Percentiles rank a stretch among this genome's conserved stretches.
Conservation (phyloP, 2,329 filamentous ascomycete genomes). For the Claviceps maximensis region DNA sequence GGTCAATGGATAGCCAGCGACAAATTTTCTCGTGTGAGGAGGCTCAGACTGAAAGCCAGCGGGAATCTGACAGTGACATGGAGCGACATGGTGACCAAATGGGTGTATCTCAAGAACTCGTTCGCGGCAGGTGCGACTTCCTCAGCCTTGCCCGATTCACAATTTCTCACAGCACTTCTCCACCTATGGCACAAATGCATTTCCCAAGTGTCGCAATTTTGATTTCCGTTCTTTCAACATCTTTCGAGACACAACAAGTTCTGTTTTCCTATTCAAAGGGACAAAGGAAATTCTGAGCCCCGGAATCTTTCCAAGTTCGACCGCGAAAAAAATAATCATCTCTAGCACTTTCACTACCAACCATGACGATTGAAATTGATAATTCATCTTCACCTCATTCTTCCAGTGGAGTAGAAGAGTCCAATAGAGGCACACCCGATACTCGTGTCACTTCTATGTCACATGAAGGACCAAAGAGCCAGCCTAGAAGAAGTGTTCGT, state of each 20-base stretch:
- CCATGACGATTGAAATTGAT: conserved; percentile 18
- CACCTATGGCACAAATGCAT: not conserved
- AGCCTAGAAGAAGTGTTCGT: conserved; percentile 19
- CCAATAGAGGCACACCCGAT: conserved; percentile 50
- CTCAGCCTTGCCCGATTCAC: conserved; percentile 4
- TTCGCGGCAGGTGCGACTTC: conserved; percentile 4
- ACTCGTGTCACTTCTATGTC: conserved; percentile 52
- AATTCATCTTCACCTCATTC: conserved; percentile 37
- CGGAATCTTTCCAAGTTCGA: not conserved
- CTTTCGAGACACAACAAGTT: not conserved
- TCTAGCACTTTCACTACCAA: not conserved
- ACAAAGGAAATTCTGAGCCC: not conserved
- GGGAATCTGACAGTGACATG: not conserved
- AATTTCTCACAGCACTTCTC: not conserved
- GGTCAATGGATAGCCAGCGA: not conserved
- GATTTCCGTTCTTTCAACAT: not conserved
- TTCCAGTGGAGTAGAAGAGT: conserved; percentile 38
- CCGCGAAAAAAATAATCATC: not conserved
- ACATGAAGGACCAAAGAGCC: conserved; percentile 38
- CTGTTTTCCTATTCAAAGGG: not conserved
- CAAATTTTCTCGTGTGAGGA: not conserved
- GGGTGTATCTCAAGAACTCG: not conserved
- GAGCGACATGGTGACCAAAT: not conserved
- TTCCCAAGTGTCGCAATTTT: not conserved
- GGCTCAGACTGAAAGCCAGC: not conserved